Percentiles rank a stretch among this genome's conserved stretches.
These are phyloP conservation scores for Aplosporella prunicola DNA, from an alignment of 2,329 filamentous ascomycete genomes.

Conservation along the genomic window DNA sequence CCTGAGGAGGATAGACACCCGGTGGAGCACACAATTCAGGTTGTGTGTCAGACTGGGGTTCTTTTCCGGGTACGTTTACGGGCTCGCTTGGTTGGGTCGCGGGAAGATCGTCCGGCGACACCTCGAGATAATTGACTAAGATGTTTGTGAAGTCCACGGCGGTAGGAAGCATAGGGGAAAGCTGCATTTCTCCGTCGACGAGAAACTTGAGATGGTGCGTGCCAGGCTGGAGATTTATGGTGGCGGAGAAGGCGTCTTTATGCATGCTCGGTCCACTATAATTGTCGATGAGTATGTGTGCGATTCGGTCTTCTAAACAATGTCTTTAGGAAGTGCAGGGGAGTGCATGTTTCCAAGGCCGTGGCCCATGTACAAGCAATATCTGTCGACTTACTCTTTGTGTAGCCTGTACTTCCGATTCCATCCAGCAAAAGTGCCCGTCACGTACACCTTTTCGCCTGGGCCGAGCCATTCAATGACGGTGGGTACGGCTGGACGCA, in stretches of 20 bases:
- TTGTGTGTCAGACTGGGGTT: neutral
- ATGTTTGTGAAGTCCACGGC: slow-evolving; percentile 98
- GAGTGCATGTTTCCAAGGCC: too few species aligned
- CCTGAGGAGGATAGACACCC: slow-evolving; percentile 34
- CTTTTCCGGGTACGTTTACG: slow-evolving; percentile 17
- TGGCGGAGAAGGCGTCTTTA: slow-evolving; percentile 59
- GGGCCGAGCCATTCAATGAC: slow-evolving; percentile 74
- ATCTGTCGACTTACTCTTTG: slow-evolving; percentile 57
- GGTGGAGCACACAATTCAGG: slow-evolving; percentile 18
- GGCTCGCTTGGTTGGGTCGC: slow-evolving; percentile 16
- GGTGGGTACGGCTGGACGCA: slow-evolving; percentile 71
- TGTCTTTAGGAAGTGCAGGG: neutral
- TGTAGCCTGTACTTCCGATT: slow-evolving; percentile 85
- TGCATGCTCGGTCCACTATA: slow-evolving; percentile 32
- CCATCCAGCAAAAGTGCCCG: slow-evolving; percentile 95
- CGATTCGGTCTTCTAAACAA: slow-evolving; percentile 2
- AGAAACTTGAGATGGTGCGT: slow-evolving; percentile 97
- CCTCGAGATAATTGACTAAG: slow-evolving; percentile 95
- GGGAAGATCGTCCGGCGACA: slow-evolving; percentile 63
- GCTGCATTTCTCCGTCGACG: slow-evolving; percentile 87
- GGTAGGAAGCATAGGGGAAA: slow-evolving; percentile 76
- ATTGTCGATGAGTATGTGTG: slow-evolving; percentile 9
- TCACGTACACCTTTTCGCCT: slow-evolving; percentile 89
- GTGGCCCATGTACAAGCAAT: slow-evolving; percentile 1
- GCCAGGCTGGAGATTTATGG: slow-evolving; percentile 76